Conservation (phyloP, 495 filamentous ascomycete species). For the Aspergillus mulundensis region DNA sequence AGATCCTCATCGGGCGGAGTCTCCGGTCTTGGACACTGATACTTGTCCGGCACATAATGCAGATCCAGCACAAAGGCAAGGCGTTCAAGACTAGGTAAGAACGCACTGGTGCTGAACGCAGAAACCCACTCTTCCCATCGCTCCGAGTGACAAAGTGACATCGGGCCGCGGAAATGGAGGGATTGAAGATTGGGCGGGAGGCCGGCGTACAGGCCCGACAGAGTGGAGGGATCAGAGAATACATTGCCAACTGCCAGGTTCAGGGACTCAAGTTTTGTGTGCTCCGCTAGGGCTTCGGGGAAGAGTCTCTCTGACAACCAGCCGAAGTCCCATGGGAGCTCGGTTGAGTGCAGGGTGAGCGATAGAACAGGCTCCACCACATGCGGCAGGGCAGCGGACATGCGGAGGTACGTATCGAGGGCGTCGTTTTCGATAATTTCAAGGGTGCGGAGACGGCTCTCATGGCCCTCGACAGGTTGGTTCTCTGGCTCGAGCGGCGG, state of each 20-base stretch:
- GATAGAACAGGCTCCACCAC: constrained; percentile 17
- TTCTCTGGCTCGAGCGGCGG: constrained; percentile 10
- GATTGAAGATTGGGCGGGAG: constrained; percentile 20
- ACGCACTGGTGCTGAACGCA: constrained; percentile 11
- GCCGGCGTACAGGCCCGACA: constrained; percentile 15
- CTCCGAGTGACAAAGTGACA: constrained; percentile 14
- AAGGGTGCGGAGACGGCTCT: constrained; percentile 10
- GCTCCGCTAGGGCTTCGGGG: constrained; percentile 8
- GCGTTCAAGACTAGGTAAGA: constrained; percentile 19
- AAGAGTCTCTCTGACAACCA: constrained; percentile 10
- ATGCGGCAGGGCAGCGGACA: constrained; percentile 22
- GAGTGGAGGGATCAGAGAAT: constrained; percentile 13
- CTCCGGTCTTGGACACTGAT: not conserved
- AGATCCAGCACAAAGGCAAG: constrained; percentile 24
- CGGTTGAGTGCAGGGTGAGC: constrained; percentile 20
- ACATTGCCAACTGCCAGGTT: constrained; percentile 24
- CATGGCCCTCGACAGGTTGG: constrained; percentile 2
- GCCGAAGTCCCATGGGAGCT: constrained; percentile 14
- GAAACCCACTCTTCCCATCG: constrained; percentile 21
- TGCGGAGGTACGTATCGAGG: constrained; percentile 20
- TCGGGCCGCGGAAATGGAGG: constrained; percentile 23
- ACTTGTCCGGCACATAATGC: constrained; percentile 7
- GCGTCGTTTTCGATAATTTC: constrained; percentile 28
- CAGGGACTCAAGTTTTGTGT: constrained; percentile 18
- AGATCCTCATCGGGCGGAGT: constrained; percentile 13